Conservation (phyloP, 169 alveolate genomes). For the Plasmodium vivax region DNA sequence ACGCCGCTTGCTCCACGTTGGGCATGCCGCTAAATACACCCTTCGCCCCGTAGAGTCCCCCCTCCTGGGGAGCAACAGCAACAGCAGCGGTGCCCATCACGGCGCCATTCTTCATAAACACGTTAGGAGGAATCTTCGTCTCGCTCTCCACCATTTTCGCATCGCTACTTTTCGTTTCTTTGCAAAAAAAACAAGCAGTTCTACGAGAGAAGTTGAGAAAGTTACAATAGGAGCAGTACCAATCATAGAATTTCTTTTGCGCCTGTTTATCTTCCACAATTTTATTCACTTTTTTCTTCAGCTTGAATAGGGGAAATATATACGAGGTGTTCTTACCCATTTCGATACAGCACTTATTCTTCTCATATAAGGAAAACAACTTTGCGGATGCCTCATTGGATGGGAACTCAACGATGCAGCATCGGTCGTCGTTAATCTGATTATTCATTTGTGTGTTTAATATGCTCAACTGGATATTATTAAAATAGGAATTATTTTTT, state of each 20-base stretch:
- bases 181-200: conserved; percentile 49
- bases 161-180: conserved; percentile 47
- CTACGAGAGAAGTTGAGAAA: conserved; percentile 82
- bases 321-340: conserved; percentile 20
- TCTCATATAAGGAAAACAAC: conserved; percentile 74
- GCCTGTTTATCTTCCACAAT: conserved; percentile 21
- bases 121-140: not conserved
- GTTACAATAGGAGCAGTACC: conserved; percentile 84
- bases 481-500: conserved; percentile 67
- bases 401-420: conserved; percentile 72
- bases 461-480: conserved; percentile 37
- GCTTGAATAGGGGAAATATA: conserved; percentile 53
- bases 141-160: conserved; percentile 57
- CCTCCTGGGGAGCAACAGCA: not conserved
- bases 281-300: conserved; percentile 19
- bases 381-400: conserved; percentile 62
- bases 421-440: conserved; percentile 30
- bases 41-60: not conserved
- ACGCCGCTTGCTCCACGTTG: not conserved
- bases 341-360: conserved; percentile 38
- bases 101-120: conserved; percentile 17
- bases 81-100: not conserved
- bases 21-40: not conserved
- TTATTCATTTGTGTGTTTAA: conserved; percentile 3
- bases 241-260: conserved; percentile 72